Percentiles rank a stretch among this genome's conserved stretches.
Conservation (phyloP, 176 grass and related monocot species). For the Alloteropsis semialata region DNA sequence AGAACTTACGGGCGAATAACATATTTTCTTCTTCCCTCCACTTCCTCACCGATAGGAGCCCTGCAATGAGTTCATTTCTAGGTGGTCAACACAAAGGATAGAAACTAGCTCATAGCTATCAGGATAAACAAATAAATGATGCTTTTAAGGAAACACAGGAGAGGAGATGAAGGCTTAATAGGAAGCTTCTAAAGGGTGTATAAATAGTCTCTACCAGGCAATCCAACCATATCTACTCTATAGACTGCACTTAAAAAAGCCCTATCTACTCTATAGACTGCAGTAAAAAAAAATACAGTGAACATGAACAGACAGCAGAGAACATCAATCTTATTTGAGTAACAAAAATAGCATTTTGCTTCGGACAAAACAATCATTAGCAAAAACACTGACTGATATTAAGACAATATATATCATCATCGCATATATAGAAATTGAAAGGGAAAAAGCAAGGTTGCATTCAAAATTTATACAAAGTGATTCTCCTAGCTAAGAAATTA, state of each 20-base stretch:
- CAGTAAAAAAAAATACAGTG: neutral
- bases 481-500: constrained; percentile 8
- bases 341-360: neutral
- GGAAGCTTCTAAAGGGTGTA: neutral
- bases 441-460: neutral
- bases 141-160: neutral
- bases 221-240: neutral
- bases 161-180: neutral
- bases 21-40: constrained; percentile 82
- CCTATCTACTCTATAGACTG: neutral
- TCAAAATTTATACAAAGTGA: neutral
- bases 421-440: neutral
- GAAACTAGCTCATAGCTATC: constrained; percentile 6
- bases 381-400: neutral
- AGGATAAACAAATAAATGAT: neutral
- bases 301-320: neutral
- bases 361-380: neutral
- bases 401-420: neutral
- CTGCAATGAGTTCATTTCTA: constrained; percentile 43
- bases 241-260: neutral
- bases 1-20: constrained; percentile 90
- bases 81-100: neutral
- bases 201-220: neutral
- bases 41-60: constrained; percentile 88
- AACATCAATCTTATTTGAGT: neutral